Base-by-base conservation (phyloP, 495 filamentous ascomycete species). In the Penicillium coprophilum region DNA sequence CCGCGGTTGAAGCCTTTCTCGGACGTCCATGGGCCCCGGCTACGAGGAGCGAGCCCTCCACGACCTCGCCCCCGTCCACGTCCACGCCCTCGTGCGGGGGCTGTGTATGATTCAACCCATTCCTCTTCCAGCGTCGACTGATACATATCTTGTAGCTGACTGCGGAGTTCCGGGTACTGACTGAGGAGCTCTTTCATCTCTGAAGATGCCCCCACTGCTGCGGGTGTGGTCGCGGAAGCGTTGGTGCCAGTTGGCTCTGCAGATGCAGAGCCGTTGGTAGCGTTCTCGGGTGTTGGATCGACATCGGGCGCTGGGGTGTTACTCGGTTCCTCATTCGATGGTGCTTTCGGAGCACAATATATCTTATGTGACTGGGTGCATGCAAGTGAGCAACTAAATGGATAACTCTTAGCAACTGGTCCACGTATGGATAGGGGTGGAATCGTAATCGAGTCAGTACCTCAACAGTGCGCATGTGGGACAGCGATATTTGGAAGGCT, bases 361-460 rank as follows among this genome's bases (percentile, higher is more conserved):
- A 77, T 76, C 62, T 79, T 86, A 73, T 91, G 88, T 27, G 77
- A 69, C 59, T 81, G 83, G 53, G 81, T 87, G 69, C 88, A 91
- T 23, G 78, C 71, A 44, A 89, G 76, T 1, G 87, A 90, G 62
- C 88, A 91, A 63, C 88, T 91, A 44, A 13, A 20, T 58, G 30
- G 45, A 57, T n/a, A 44, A 50, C 19, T 20, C 59, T 58, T 46
- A 57, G 55, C 31, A 19, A 50, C 34, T 38, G 32, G 36, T 36
- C 40, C 24, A 56, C 27, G 28, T 30, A 50, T 27, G 21, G 17
- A 45, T 4, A 43, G 23, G 17, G 11, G 11, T 17, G 21, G n/a
- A 15, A 36, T 27, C 46, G 20, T 15, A 39, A 44, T 64, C 75
- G 57, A 5, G 10, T 23, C 40, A 20, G 17, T 81, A 88, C 86